Evolutionary conservation across 345 rosid species (phyloP).

Genomic region (Angophora floribunda): DNA sequence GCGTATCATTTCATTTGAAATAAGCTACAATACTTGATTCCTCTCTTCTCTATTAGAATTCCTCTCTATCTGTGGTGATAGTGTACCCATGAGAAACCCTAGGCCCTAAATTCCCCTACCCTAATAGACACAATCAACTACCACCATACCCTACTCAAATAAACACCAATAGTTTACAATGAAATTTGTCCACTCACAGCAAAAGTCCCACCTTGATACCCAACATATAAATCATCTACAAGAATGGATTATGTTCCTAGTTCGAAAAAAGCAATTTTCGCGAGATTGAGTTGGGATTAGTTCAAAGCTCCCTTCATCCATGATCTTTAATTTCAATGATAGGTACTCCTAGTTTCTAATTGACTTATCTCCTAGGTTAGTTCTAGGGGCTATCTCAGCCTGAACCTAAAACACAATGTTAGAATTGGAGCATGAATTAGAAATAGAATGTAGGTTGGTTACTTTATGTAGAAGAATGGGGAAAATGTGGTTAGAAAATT

Average conservation of each 20-base stretch:
- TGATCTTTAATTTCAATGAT: no score
- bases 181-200: no score
- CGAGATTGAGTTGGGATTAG: no score
- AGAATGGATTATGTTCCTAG: rapidly evolving
- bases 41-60: no score
- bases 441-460: background rate
- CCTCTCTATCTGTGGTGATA: background rate
- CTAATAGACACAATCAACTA: background rate
- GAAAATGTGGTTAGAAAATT: background rate
- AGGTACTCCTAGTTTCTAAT: background rate
- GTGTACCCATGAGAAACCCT: background rate
- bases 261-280: rapidly evolving
- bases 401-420: background rate
- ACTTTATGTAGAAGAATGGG: background rate
- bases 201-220: no score
- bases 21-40: no score
- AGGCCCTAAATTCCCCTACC: background rate
- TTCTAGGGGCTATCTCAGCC: rapidly evolving
- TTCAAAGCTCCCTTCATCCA: no score
- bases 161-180: no score
- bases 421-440: background rate
- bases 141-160: background rate
- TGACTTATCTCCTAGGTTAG: background rate
- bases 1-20: no score
- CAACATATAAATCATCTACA: rapidly evolving